Base-by-base conservation (phyloP, 768 basidiomycete genomes). In the Mycena amicta region DNA sequence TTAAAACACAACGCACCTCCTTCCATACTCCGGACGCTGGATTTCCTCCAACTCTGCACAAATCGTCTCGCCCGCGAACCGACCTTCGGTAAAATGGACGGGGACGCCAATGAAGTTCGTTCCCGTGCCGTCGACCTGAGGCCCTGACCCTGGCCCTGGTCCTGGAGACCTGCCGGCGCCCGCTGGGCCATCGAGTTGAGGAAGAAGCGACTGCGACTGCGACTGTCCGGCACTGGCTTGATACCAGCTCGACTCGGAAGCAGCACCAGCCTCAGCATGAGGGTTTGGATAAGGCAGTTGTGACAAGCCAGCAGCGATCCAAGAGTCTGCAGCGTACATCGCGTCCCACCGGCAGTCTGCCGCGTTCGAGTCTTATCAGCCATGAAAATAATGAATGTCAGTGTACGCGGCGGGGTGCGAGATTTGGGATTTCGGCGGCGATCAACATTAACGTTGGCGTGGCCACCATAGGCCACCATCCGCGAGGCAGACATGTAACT, bases 11-110 rank as follows among this genome's bases (percentile, higher is more conserved):
- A 37, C 58, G 45, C 39, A 83, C 88, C 89, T 89, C 69, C 88
- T 75, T 22, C 87, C 88, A 43, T 84, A 68, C 68, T 87, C 79
- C 13, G 88, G 86, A 66, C 87, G 85, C 70, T 89, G 88, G 29
- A 86, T 69, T 69, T 88, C 88, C 47, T 75, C 62, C 60, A 86
- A 74, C 64, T 85, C 80, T 39, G 80, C 76, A 39, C 82, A 83
- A 31, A 88, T 72, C 26, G 71, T 74, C 50, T 74, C 68, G 27
- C 75, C 75, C n/a, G 70, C 68, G 64, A 89, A 86, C 64, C 81
- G 80, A 5, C 88, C 88, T 56, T 75, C 70, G 49, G 68, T 66
- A 70, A 83, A 86, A 46, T 70, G 72, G 49, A 82, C 76, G 8
- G 82, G 80, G 23, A 66, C 66, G 30, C 78, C 78, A 55, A 74